These are phyloP conservation scores for Neurospora sp. DNA, from an alignment of 495 filamentous ascomycete species.

Conservation along the genomic window DNA sequence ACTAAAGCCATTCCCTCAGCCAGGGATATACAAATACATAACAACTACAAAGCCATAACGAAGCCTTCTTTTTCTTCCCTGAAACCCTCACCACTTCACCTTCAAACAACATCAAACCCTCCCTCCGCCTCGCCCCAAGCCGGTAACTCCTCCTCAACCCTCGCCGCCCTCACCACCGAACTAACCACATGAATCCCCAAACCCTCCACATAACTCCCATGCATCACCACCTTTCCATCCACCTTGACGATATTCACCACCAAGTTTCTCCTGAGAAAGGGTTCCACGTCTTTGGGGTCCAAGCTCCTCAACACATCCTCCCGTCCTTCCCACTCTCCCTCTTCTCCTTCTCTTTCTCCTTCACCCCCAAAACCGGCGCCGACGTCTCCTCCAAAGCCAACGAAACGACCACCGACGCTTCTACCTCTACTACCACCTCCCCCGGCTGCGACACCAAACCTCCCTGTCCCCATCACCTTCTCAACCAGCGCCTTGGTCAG, in stretches of 20 bases:
- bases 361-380: background rate
- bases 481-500: conserved; percentile 43
- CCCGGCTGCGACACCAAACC: background rate
- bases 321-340: background rate
- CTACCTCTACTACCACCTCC: background rate
- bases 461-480: conserved; percentile 14
- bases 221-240: conserved; percentile 16
- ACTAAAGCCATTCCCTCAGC: too few species aligned
- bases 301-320: conserved; percentile 33
- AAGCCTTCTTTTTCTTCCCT: too few species aligned
- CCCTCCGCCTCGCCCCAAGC: conserved; percentile 28
- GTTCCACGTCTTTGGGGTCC: conserved; percentile 27
- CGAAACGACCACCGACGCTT: background rate
- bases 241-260: conserved; percentile 26
- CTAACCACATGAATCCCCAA: conserved; percentile 33
- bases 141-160: conserved; percentile 30
- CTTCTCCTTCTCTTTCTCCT: background rate
- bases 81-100: too few species aligned
- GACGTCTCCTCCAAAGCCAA: background rate
- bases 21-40: background rate
- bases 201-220: conserved; percentile 15
- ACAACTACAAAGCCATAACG: too few species aligned
- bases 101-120: conserved; percentile 12
- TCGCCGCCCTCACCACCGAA: conserved; percentile 27
- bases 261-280: conserved; percentile 37